These are phyloP conservation scores for Massariosphaeria phaeospora DNA, from an alignment of 495 filamentous ascomycete species.

Conservation along the genomic window DNA sequence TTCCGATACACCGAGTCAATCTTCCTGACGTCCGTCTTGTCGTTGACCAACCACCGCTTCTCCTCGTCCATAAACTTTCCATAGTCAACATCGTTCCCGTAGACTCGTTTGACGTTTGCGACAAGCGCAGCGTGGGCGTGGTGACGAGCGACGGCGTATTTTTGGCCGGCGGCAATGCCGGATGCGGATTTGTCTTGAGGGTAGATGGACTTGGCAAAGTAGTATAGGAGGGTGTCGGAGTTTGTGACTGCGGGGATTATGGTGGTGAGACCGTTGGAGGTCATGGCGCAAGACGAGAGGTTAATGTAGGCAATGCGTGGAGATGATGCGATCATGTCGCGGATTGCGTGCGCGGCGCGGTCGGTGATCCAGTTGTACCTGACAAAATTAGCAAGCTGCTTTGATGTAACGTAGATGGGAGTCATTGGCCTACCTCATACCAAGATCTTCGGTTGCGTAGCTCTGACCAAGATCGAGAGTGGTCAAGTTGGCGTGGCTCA, in stretches of 20 bases:
- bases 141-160: conserved; percentile 8
- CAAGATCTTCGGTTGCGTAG: conserved; percentile 40
- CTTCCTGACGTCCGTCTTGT: conserved; percentile 38
- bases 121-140: conserved; percentile 16
- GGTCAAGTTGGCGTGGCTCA: conserved; percentile 22
- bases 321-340: conserved; percentile 11
- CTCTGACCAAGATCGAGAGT: conserved; percentile 38
- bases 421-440: conserved; percentile 38
- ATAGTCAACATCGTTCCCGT: conserved; percentile 32
- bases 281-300: conserved; percentile 17
- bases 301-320: conserved; percentile 8
- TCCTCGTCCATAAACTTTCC: conserved; percentile 33
- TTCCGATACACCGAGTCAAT: conserved; percentile 45
- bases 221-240: conserved; percentile 20
- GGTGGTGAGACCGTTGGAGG: conserved; percentile 8
- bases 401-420: conserved; percentile 10
- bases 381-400: neutral
- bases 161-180: conserved; percentile 19
- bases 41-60: conserved; percentile 38
- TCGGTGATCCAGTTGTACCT: conserved; percentile 31
- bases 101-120: conserved; percentile 31
- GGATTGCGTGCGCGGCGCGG: conserved; percentile 3
- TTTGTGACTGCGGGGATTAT: conserved; percentile 6
- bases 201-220: conserved; percentile 17
- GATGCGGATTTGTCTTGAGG: conserved; percentile 8